Evolutionary conservation across 2,329 filamentous ascomycete genomes (phyloP), one percentile per base, ranked within the genome.

Genomic region (Lomentospora prolificans): DNA sequence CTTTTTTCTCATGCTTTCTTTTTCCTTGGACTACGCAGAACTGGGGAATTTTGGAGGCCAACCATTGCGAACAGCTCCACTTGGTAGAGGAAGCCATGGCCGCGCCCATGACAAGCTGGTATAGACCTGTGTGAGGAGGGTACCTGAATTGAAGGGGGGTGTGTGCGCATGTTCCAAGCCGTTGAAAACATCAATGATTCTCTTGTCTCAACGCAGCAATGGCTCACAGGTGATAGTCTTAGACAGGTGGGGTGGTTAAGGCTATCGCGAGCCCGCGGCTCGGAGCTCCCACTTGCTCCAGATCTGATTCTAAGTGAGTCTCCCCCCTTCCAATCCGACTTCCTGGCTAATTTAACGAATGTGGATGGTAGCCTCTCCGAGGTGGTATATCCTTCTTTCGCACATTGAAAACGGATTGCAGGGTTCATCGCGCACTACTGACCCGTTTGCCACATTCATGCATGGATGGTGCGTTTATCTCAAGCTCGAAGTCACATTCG

Each of bases 71-170:
- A 6, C 9, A 48, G 44, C 44, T 48, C 44, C 44, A 48, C 44
- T 48, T 48, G 44, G 41, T 10, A 48, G 44, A 48, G 44, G 22
- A 19, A 48, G 44, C 44, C 24, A 48, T 48, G 44, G 44, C 44
- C 44, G 24, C 12, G 17, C 44, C 44, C 44, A 22, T 48, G 44
- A 48, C 17, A 48, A 48, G 44, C 44, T 48, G 44, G 17, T 48
- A 22, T 22, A 19, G 44, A 19, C 24, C 17, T 10, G 44, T 48
- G 7, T 48, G 22, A 19, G 22, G 44, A 48, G 17, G 6, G 44
- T 25, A 25, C 17, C 22, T n/a, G 36, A n/a, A 5, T 9, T 7
- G 36, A n/a, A 17, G 7, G 7, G n/a, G 7, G 7, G 41, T 2
- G 41, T 17, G 41, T 46, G 19, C 10, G n/a, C 19, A 46, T 8